Conservation (phyloP, 1,284 basidiomycete genomes). For the Ceratobasidium sp. region DNA sequence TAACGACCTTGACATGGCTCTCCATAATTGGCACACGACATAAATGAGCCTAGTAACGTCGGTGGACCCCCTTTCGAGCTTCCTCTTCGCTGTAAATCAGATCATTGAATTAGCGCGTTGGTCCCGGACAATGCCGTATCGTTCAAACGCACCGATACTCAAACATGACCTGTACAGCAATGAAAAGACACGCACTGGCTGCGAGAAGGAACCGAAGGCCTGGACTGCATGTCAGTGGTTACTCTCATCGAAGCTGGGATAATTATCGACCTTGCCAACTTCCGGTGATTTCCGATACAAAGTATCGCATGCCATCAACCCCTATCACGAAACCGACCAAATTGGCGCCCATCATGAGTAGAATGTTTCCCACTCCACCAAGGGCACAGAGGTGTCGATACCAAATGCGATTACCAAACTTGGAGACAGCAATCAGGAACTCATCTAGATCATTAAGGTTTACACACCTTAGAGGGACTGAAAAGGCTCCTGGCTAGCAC, state of each 20-base stretch:
- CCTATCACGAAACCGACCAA: conserved; percentile 97
- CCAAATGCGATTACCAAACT: conserved; percentile 82
- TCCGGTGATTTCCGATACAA: conserved; percentile 76
- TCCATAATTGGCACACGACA: neutral
- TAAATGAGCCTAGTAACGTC: conserved; percentile 65
- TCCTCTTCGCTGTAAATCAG: conserved; percentile 64
- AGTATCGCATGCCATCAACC: conserved; percentile 82
- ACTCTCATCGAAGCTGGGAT: conserved; percentile 10
- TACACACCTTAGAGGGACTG: conserved; percentile 75
- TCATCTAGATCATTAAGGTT: conserved; percentile 18
- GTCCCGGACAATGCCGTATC: conserved; percentile 37
- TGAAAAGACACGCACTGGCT: conserved; percentile 79
- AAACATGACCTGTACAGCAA: conserved; percentile 94
- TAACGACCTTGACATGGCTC: neutral
- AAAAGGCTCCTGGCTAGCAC: conserved; percentile 73
- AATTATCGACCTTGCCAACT: conserved; percentile 71
- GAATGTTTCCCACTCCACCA: conserved; percentile 88
- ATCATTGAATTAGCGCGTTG: neutral
- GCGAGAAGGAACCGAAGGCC: conserved; percentile 77
- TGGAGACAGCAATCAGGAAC: conserved; percentile 33
- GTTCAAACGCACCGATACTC: conserved; percentile 79
- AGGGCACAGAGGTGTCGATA: conserved; percentile 89
- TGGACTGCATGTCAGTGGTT: conserved; percentile 53
- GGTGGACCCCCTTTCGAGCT: conserved; percentile 71
- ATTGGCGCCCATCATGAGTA: conserved; percentile 95